A percentile compares a stretch with the other conserved stretches of the same genome.
These are phyloP conservation scores for Nothophaeocryptopus gaeumannii DNA, from an alignment of 2,329 filamentous ascomycete genomes.

Conservation along the genomic window DNA sequence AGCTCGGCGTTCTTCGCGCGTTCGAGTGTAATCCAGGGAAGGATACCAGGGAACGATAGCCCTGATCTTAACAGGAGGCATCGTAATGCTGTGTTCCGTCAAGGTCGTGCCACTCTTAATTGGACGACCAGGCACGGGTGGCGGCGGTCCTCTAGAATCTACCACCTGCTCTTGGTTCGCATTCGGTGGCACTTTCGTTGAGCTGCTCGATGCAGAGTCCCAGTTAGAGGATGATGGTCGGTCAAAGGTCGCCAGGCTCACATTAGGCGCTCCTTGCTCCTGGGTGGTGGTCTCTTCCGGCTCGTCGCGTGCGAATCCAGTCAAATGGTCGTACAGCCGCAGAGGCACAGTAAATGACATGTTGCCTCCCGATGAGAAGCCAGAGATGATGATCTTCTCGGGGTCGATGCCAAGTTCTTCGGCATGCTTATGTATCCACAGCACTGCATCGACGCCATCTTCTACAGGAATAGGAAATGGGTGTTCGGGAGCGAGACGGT, in stretches of 20 bases:
- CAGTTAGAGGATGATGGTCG: slow-evolving; percentile 9
- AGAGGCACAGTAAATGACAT: slow-evolving; percentile 61
- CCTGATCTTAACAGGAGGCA: slow-evolving; percentile 47
- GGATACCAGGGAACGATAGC: slow-evolving; percentile 63
- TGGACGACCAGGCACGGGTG: slow-evolving; percentile 3
- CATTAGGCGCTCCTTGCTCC: slow-evolving; percentile 1
- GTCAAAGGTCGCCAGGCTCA: slow-evolving; percentile 1
- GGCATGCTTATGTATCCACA: slow-evolving; percentile 57
- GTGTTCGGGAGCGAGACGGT: slow-evolving; percentile 59
- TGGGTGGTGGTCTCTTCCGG: not conserved
- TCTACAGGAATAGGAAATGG: slow-evolving; percentile 64
- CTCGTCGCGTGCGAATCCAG: slow-evolving; percentile 28
- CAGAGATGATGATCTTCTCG: slow-evolving; percentile 57
- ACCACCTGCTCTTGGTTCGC: slow-evolving; percentile 7
- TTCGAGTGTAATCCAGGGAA: slow-evolving; percentile 59
- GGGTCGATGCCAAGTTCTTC: slow-evolving; percentile 56
- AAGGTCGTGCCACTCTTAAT: slow-evolving; percentile 12
- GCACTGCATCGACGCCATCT: slow-evolving; percentile 60
- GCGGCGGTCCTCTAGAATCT: slow-evolving; percentile 16
- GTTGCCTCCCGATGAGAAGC: slow-evolving; percentile 64
- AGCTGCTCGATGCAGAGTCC: slow-evolving; percentile 15
- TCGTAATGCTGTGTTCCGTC: slow-evolving; percentile 7
- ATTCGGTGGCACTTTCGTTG: slow-evolving; percentile 20
- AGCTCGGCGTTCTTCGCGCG: slow-evolving; percentile 57
- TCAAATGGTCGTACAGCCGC: slow-evolving; percentile 51